phyloP scores from a whole-genome alignment of 257 asterid genomes.

The Salvia splendens region DNA sequence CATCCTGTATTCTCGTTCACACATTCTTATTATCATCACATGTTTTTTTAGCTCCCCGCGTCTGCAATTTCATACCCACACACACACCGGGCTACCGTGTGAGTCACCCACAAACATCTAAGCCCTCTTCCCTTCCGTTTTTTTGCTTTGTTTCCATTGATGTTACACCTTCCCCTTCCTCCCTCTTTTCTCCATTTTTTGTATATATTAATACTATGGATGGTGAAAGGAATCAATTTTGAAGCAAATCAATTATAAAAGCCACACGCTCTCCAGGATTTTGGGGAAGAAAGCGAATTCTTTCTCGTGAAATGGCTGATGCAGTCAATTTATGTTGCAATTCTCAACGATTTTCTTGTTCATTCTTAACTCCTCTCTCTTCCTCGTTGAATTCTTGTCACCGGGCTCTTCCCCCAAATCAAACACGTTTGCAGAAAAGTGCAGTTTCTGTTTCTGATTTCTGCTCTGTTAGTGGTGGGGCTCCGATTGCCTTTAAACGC shows the following conservation, averaged over 20 bases:
- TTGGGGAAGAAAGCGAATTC: not conserved
- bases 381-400: constrained; percentile 50
- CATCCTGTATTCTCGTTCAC: constrained; percentile 38
- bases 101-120: constrained; percentile 26
- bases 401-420: constrained; percentile 43
- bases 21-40: constrained; percentile 17
- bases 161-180: constrained; percentile 1
- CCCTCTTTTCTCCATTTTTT: not conserved
- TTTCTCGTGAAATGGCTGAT: constrained; percentile 61
- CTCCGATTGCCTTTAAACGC: constrained; percentile 45
- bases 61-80: constrained; percentile 23
- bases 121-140: constrained; percentile 31
- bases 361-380: constrained; percentile 51
- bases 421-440: constrained; percentile 42
- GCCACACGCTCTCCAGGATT: not conserved
- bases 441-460: constrained; percentile 44
- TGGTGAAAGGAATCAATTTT: constrained; percentile 2
- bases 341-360: constrained; percentile 53
- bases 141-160: constrained; percentile 30
- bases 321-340: constrained; percentile 46
- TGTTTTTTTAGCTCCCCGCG: not conserved
- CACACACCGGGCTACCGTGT: constrained; percentile 30
- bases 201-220: constrained; percentile 17
- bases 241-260: constrained; percentile 12
- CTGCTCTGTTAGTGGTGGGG: constrained; percentile 37